Conservation (phyloP, 164 flowering plant species). For the Hamamelis virginiana region DNA sequence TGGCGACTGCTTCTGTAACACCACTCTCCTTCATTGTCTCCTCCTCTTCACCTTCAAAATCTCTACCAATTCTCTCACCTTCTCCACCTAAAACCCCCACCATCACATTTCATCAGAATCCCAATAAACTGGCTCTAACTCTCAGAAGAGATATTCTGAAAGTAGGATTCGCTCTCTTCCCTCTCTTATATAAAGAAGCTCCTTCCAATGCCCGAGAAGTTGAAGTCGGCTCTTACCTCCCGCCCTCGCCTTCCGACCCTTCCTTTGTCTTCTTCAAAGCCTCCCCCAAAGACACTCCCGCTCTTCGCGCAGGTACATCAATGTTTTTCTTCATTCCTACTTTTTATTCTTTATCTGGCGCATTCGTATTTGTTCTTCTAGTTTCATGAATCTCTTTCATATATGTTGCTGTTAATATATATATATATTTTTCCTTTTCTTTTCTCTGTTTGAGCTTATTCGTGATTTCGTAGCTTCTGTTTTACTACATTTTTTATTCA, state of each 20-base stretch:
- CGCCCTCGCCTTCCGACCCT: slow-evolving; percentile 66
- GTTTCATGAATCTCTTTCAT: not conserved
- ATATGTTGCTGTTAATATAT: not conserved
- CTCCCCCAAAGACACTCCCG: slow-evolving; percentile 83
- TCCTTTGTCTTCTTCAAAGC: slow-evolving; percentile 92
- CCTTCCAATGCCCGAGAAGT: slow-evolving; percentile 58
- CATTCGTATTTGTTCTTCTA: too few species aligned
- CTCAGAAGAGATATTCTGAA: slow-evolving; percentile 48
- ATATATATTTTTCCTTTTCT: too few species aligned
- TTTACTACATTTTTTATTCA: too few species aligned
- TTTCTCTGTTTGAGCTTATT: too few species aligned
- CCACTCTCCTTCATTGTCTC: slow-evolving; percentile 15
- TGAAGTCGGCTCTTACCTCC: slow-evolving; percentile 84
- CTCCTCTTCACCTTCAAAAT: slow-evolving; percentile 11
- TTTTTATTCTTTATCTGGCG: not conserved
- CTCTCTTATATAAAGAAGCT: slow-evolving; percentile 21
- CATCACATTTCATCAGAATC: not conserved
- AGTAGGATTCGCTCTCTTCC: slow-evolving; percentile 44
- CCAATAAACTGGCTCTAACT: not conserved
- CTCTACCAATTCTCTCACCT: slow-evolving; percentile 9
- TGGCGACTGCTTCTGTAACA: slow-evolving; percentile 30
- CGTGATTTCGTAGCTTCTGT: too few species aligned
- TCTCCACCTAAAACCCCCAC: not conserved
- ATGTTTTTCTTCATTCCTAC: not conserved
- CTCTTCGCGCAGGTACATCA: slow-evolving; percentile 90